Evolutionary conservation across 768 basidiomycete genomes (phyloP).

Genomic region (Mrakia frigida): DNA sequence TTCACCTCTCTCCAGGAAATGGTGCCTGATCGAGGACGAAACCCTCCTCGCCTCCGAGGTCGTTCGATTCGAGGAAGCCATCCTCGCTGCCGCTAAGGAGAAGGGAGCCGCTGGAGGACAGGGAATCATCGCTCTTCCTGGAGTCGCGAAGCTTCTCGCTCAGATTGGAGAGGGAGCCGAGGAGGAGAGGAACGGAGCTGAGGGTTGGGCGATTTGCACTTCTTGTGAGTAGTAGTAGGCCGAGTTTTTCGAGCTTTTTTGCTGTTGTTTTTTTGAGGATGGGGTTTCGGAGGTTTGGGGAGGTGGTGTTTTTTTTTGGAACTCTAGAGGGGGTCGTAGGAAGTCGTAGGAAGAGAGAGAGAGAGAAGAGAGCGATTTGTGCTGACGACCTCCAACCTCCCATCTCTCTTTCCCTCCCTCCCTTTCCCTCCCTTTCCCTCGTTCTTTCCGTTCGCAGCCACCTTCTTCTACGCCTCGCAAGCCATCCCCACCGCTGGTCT

Average conservation of each 20-base stretch:
- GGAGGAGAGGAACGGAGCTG: conserved; percentile 25
- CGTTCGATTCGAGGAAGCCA: conserved; percentile 32
- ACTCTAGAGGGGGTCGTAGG: background rate
- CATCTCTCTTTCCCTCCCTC: background rate
- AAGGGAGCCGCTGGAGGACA: conserved; percentile 15
- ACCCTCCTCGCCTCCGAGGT: conserved; percentile 29
- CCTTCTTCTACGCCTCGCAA: conserved; percentile 61
- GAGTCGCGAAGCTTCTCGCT: conserved; percentile 26
- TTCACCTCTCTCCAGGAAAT: conserved; percentile 40
- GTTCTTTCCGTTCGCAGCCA: no score
- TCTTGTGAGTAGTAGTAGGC: conserved; percentile 32
- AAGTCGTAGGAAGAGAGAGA: background rate
- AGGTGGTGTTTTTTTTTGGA: background rate
- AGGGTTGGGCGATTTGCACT: conserved; percentile 33
- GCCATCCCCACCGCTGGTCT: conserved; percentile 64
- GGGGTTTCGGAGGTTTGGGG: background rate
- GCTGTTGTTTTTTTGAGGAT: background rate
- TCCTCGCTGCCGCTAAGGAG: conserved; percentile 31
- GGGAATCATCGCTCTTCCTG: conserved; percentile 31
- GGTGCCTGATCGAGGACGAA: conserved; percentile 30
- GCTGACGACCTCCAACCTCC: background rate
- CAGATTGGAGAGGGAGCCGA: conserved; percentile 26
- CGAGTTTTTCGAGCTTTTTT: no score
- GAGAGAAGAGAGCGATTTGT: no score
- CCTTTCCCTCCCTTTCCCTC: background rate